Base-by-base conservation (phyloP, 495 filamentous ascomycete genomes). In the Xylaria acuta region DNA sequence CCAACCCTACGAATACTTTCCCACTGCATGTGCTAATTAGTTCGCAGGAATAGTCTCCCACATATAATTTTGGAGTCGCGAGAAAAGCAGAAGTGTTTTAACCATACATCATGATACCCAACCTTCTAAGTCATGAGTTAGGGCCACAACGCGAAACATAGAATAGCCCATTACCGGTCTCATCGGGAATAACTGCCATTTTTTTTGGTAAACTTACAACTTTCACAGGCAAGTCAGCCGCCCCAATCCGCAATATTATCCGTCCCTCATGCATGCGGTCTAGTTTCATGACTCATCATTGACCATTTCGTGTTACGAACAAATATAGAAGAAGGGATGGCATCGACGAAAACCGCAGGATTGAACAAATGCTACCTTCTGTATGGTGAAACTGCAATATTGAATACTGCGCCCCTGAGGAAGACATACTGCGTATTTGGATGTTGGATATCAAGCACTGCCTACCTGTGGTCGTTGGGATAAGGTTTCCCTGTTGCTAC, bases 391-490 rank as follows among this genome's bases (percentile, higher is more conserved):
- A 25, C 38, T 34, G 22, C 41, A 49, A 32, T 65, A 30, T n/a
- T 18, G 40, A 25, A 32, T 34, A 18, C 63, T 65, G 63, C 63
- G 63, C 63, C 63, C n/a, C 41, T 65, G 40, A 27, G 41, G 27
- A 65, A 32, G 40, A 65, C 12, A 20, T 14, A n/a, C 22, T 49
- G 30, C 36, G 16, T 47, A 45, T 49, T 32, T 53, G 18, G 1
- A 38, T 6, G 45, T 30, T 27, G 5, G 30, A 5, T 38, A 45
- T 16, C 30, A 38, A 53, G 64, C 64, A 53, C 64, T 14, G 64
- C 65, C 51, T 40, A 40, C 3, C 20, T 43, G 16, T 45, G 38
- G 67, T 47, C 36, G 67, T 69, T 38, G 67, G 47, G 38, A 69
- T 69, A 69, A 36, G 41, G 51, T 69, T 69, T 69, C 65, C 20